A percentile compares a stretch with the other conserved stretches of the same genome.
Conservation (phyloP, 441 rosid species). For the Theobroma grandiflorum region DNA sequence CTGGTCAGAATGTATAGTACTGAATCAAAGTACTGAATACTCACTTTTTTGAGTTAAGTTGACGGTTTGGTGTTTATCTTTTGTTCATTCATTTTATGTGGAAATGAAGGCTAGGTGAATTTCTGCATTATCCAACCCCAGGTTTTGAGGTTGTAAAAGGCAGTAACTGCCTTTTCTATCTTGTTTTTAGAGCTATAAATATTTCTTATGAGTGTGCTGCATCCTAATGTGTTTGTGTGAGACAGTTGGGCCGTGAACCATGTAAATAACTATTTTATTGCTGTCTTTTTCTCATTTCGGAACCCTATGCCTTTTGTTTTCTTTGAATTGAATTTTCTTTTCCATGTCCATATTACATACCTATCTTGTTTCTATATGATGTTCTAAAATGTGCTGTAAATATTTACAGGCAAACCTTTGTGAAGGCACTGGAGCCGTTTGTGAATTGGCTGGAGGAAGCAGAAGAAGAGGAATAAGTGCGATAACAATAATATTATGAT, state of each 20-base stretch:
- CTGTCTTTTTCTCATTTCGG: background rate
- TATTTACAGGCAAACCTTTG: conserved; percentile 79
- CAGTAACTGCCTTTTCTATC: too few species aligned
- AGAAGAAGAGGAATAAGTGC: conserved; percentile 83
- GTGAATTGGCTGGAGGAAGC: conserved; percentile 99
- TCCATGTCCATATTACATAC: background rate
- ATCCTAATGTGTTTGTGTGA: too few species aligned
- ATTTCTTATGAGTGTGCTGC: too few species aligned
- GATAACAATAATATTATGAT: background rate
- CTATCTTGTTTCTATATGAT: background rate
- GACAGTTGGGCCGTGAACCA: background rate
- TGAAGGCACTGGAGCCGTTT: conserved; percentile 91
- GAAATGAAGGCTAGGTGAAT: background rate
- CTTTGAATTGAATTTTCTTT: background rate
- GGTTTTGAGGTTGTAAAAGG: background rate
- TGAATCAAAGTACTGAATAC: background rate
- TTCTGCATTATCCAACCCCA: background rate
- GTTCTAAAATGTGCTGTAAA: background rate
- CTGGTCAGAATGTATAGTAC: background rate
- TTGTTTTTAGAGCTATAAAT: too few species aligned
- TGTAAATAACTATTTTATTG: background rate
- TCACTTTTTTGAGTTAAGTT: background rate
- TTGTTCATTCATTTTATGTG: background rate
- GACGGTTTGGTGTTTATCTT: background rate
- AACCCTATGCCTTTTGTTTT: background rate